Percentiles rank a stretch among this genome's conserved stretches.
Conservation (phyloP, 2,329 filamentous ascomycete genomes). For the Aspergillus sp. region DNA sequence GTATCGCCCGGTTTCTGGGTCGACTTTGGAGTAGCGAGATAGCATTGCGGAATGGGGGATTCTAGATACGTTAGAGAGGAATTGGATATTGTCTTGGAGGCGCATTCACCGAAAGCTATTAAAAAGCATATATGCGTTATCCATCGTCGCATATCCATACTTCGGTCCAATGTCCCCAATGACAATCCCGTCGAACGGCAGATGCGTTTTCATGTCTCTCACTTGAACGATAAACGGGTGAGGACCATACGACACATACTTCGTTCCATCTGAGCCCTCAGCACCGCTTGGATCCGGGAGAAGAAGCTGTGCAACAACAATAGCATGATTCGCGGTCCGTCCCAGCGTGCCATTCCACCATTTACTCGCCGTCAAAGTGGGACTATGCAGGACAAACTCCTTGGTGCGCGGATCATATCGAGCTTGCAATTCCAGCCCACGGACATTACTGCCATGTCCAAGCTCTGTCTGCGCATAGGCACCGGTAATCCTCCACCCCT, state of each 20-base stretch:
- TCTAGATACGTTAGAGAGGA: background rate
- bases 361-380: conserved; percentile 53
- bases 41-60: conserved; percentile 52
- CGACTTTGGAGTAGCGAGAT: conserved; percentile 50
- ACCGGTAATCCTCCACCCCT: conserved; percentile 52
- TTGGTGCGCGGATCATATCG: conserved; percentile 47
- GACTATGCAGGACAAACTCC: conserved; percentile 53
- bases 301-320: conserved; percentile 55
- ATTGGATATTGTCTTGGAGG: too few relatives aligned
- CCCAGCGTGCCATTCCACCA: conserved; percentile 58
- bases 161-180: conserved; percentile 59
- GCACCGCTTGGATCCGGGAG: background rate
- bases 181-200: conserved; percentile 49
- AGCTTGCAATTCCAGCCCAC: conserved; percentile 51
- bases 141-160: conserved; percentile 54
- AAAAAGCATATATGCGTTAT: conserved; percentile 57
- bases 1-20: conserved; percentile 47
- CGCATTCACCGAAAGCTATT: conserved; percentile 39
- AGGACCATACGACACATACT: conserved; percentile 49
- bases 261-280: background rate
- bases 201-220: conserved; percentile 26
- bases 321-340: conserved; percentile 55
- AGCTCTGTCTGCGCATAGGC: conserved; percentile 55
- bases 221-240: conserved; percentile 56
- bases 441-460: conserved; percentile 55